phyloP scores from a whole-genome alignment of 2,329 filamentous ascomycete species.

The Nothomitra cinnamomea region DNA sequence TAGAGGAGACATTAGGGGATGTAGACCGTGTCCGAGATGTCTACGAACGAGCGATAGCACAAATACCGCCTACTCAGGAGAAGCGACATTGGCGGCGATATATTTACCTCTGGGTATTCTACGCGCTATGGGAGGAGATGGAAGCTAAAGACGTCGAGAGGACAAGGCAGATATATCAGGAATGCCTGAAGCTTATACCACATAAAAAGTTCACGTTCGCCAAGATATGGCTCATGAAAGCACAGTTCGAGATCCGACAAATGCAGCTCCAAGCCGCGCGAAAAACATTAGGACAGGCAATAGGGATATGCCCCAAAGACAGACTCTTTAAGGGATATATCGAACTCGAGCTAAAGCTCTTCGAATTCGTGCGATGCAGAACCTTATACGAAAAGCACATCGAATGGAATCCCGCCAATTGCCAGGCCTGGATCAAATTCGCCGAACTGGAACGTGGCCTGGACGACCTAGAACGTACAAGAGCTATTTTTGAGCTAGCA shows the following conservation, averaged over 20 bases:
- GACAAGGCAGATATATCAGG: slow-evolving; percentile 77
- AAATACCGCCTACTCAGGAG: slow-evolving; percentile 86
- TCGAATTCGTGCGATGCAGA: slow-evolving; percentile 83
- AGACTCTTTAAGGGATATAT: slow-evolving; percentile 90
- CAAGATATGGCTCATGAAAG: slow-evolving; percentile 88
- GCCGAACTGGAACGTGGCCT: slow-evolving; percentile 83
- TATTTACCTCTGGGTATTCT: slow-evolving; percentile 96
- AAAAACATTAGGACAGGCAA: slow-evolving; percentile 76
- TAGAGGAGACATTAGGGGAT: slow-evolving; percentile 78
- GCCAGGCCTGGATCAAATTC: slow-evolving; percentile 91
- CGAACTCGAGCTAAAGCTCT: slow-evolving; percentile 79
- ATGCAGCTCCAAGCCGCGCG: slow-evolving; percentile 62
- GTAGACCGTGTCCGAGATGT: slow-evolving; percentile 73
- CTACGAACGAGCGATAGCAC: slow-evolving; percentile 89
- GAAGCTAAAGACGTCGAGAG: slow-evolving; percentile 62
- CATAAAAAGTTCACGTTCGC: slow-evolving; percentile 97
- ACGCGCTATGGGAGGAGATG: slow-evolving; percentile 87
- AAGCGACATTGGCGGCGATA: slow-evolving; percentile 96
- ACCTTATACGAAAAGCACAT: slow-evolving; percentile 89
- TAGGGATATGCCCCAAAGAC: slow-evolving; percentile 93
- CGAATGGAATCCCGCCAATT: slow-evolving; percentile 79
- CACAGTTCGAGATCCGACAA: slow-evolving; percentile 84
- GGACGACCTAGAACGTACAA: slow-evolving; percentile 72
- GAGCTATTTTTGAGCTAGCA: slow-evolving; percentile 84
- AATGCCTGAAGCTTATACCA: slow-evolving; percentile 73